phyloP scores from a whole-genome alignment of 371 early-diverging fungal species.

The Capillidium heterosporum region DNA sequence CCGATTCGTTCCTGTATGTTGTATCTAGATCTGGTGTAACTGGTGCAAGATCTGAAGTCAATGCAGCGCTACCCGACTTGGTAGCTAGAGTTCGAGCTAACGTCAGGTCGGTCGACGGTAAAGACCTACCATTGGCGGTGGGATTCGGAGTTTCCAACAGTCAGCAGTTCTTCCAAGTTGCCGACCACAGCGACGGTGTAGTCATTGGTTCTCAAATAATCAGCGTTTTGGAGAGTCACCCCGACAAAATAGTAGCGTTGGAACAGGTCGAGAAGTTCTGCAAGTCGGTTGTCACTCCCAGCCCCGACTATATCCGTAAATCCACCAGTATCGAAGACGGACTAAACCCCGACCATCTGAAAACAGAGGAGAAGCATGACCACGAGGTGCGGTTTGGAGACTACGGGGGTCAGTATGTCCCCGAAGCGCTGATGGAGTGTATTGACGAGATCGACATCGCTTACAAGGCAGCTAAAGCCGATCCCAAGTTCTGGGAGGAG shows the following conservation, averaged over 20 bases:
- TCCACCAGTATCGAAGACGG: not conserved
- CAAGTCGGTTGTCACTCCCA: too few species aligned
- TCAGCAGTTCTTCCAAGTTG: constrained; percentile 73
- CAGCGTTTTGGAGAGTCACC: not conserved
- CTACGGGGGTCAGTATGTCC: constrained; percentile 92
- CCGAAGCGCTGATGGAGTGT: constrained; percentile 87
- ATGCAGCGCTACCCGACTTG: constrained; percentile 44
- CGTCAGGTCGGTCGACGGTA: constrained; percentile 6
- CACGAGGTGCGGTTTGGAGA: constrained; percentile 61
- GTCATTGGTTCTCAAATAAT: constrained; percentile 87
- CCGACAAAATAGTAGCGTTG: not conserved
- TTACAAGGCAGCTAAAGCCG: constrained; percentile 57
- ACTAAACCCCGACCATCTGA: not conserved
- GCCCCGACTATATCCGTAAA: too few species aligned
- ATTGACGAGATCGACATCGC: constrained; percentile 72
- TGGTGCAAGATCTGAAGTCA: constrained; percentile 47
- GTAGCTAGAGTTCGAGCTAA: constrained; percentile 43
- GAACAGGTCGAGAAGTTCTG: too few species aligned
- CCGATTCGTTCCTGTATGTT: constrained; percentile 88
- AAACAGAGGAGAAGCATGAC: not conserved
- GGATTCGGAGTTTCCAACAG: constrained; percentile 89
- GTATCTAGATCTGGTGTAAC: constrained; percentile 89
- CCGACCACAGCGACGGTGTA: constrained; percentile 78
- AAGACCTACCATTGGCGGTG: constrained; percentile 75
- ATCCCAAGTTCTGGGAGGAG: constrained; percentile 78